These are phyloP conservation scores for Sonneratia caseolaris DNA, from an alignment of 345 rosid species.

Conservation along the genomic window DNA sequence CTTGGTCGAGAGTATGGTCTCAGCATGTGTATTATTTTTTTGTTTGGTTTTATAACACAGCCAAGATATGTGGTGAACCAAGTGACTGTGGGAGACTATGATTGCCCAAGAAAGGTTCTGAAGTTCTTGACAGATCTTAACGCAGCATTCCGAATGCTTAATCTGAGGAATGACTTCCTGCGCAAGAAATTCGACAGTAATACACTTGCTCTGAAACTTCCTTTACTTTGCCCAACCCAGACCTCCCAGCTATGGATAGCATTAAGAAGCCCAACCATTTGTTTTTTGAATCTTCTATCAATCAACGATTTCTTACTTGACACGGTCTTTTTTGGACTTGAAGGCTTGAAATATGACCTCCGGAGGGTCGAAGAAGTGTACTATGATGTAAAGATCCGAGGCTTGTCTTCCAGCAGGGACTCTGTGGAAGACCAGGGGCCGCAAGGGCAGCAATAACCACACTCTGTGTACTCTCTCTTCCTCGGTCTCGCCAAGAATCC, in stretches of 20 bases:
- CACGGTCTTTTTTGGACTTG: background rate
- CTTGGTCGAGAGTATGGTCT: background rate
- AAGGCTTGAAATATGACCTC: slow-evolving; percentile 86
- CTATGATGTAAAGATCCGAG: slow-evolving; percentile 85
- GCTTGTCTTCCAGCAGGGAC: slow-evolving; percentile 40
- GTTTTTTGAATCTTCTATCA: background rate
- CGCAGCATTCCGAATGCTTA: slow-evolving; percentile 87
- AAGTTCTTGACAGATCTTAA: slow-evolving; percentile 85
- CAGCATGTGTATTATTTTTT: background rate
- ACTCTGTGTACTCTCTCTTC: background rate
- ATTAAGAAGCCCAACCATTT: background rate
- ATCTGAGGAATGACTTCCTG: slow-evolving; percentile 87
- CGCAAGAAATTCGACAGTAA: slow-evolving; percentile 95
- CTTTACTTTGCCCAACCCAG: background rate
- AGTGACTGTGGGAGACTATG: slow-evolving; percentile 85
- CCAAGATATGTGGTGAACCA: slow-evolving; percentile 88
- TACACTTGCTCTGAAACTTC: background rate
- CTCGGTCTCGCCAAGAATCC: background rate
- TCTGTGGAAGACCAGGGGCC: slow-evolving; percentile 15
- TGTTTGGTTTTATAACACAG: slow-evolving; percentile 26
- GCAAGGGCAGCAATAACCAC: slow-evolving; percentile 5
- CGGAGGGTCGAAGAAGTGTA: slow-evolving; percentile 81
- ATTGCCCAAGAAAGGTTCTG: slow-evolving; percentile 83
- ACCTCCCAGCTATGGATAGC: background rate
- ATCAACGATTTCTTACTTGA: background rate